Percentiles rank a stretch among this genome's conserved stretches.
Conservation (phyloP, 1,284 basidiomycete species). For the Phaffia rhodozyma region DNA sequence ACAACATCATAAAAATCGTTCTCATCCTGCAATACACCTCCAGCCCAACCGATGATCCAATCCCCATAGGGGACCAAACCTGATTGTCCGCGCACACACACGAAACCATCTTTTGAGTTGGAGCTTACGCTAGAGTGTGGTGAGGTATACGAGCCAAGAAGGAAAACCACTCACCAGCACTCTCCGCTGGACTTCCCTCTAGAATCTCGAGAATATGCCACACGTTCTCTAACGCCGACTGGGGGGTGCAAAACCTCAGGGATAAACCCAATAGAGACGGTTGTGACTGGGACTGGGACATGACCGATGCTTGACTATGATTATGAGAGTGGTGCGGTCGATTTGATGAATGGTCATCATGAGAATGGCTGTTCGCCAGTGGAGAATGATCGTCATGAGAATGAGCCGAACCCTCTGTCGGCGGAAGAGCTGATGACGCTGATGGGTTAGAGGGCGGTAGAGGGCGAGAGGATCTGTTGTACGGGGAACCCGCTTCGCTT, state of each 20-base stretch:
- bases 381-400: not conserved
- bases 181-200: constrained; percentile 90
- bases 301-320: constrained; percentile 34
- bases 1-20: constrained; percentile 95
- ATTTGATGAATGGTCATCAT: constrained; percentile 20
- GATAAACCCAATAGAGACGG: constrained; percentile 79
- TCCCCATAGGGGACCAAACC: constrained; percentile 79
- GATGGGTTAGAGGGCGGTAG: not conserved
- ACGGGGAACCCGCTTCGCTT: not conserved
- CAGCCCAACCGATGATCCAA: constrained; percentile 88
- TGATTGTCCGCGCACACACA: constrained; percentile 19
- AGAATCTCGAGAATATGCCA: constrained; percentile 97
- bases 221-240: constrained; percentile 76
- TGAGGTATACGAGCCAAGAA: not conserved
- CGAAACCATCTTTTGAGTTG: not conserved
- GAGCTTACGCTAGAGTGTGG: not conserved
- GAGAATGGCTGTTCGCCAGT: constrained; percentile 11
- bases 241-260: constrained; percentile 80
- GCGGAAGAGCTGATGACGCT: not conserved
- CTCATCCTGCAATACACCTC: constrained; percentile 81
- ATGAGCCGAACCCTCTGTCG: constrained; percentile 15
- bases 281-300: constrained; percentile 23
- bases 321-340: constrained; percentile 29
- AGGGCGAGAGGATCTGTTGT: not conserved
- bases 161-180: constrained; percentile 38